Evolutionary conservation across 768 basidiomycete genomes (phyloP).

Genomic region (Lentinus tigrinus): DNA sequence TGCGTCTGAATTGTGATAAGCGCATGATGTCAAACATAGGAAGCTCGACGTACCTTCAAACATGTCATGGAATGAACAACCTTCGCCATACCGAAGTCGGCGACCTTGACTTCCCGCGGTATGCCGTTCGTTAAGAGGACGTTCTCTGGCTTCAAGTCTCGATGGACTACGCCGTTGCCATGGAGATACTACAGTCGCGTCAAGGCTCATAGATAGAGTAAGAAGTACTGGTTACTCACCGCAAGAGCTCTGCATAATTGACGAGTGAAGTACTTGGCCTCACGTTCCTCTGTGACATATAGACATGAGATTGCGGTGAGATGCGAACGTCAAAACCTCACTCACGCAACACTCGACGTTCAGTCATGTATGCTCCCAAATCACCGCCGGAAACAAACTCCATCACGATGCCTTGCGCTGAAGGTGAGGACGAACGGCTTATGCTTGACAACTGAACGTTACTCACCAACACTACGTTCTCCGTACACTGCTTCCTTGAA

Average conservation of each 20-base stretch:
- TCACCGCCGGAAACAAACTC: constrained; percentile 88
- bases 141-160: constrained; percentile 92
- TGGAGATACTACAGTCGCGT: constrained; percentile 49
- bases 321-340: not conserved
- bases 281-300: constrained; percentile 48
- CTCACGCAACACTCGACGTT: not conserved
- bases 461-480: constrained; percentile 53
- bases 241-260: constrained; percentile 77
- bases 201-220: not conserved
- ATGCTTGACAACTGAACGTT: not conserved
- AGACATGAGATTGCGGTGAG: too few relatives aligned
- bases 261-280: constrained; percentile 63
- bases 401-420: constrained; percentile 69
- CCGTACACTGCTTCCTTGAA: constrained; percentile 74
- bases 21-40: constrained; percentile 53
- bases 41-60: constrained; percentile 49
- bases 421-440: not conserved
- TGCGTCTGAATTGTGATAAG: constrained; percentile 69
- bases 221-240: not conserved
- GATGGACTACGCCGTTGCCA: constrained; percentile 72
- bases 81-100: constrained; percentile 93
- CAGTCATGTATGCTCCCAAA: constrained; percentile 69
- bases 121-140: constrained; percentile 69
- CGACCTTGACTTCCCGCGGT: constrained; percentile 75
- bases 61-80: constrained; percentile 70